Conservation (phyloP, 371 early-diverging fungal genomes). For the Basidiobolus heterosporus region DNA sequence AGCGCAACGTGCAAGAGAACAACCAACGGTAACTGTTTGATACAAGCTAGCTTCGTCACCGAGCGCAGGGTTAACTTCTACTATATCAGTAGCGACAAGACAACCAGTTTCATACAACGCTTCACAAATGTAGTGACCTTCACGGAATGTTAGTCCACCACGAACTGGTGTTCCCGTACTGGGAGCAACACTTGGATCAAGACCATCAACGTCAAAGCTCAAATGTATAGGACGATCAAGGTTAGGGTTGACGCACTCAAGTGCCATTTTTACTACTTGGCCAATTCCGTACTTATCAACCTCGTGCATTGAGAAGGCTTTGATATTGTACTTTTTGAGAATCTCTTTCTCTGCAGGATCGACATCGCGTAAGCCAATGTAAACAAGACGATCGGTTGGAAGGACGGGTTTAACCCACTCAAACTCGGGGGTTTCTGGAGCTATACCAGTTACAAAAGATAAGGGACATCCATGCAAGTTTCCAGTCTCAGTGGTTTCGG, state of each 20-base stretch:
- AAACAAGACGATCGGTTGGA: conserved; percentile 59
- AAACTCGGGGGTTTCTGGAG: conserved; percentile 35
- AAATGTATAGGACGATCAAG: conserved; percentile 74
- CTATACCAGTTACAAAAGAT: conserved; percentile 77
- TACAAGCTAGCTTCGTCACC: conserved; percentile 48
- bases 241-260: conserved; percentile 74
- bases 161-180: conserved; percentile 93
- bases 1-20: conserved; percentile 64
- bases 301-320: conserved; percentile 91
- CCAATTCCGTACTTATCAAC: conserved; percentile 91
- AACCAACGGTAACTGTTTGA: conserved; percentile 77
- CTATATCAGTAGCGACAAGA: conserved; percentile 81
- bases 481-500: conserved; percentile 70
- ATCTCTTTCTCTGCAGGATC: conserved; percentile 76
- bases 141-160: conserved; percentile 84
- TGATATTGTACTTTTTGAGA: conserved; percentile 57
- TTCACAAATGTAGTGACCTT: conserved; percentile 85
- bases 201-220: conserved; percentile 88
- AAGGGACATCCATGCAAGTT: conserved; percentile 94
- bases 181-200: conserved; percentile 88
- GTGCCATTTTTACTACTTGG: conserved; percentile 83
- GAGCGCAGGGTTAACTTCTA: conserved; percentile 83
- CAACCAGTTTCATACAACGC: conserved; percentile 72
- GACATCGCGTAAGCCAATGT: conserved; percentile 92
- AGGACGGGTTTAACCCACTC: conserved; percentile 72